Base-by-base conservation (phyloP, 2,329 filamentous ascomycete species). In the Mycosphaerella arachidis region DNA sequence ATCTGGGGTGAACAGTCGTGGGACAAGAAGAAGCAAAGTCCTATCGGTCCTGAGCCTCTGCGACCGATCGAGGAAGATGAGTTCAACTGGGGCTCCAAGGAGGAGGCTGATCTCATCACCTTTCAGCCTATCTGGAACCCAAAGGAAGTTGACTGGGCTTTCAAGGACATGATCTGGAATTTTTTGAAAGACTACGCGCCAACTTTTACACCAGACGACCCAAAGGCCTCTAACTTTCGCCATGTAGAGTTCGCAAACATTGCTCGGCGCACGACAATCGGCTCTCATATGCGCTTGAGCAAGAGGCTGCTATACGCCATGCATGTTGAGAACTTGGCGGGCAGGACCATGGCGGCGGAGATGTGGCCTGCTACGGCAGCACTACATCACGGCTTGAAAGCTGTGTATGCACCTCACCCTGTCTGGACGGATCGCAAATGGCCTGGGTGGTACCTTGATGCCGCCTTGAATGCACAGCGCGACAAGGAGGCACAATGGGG, bases 341-440 rank as follows among this genome's bases (percentile, higher is more conserved):
- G 92, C 68, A 90, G 95, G 75, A 90, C 90, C 65, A 95, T 94
- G 79, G 96, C 96, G 73, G 90, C 92, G 0, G 93, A 97, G 75
- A 97, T 97, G 92, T 97, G 91, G 91, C 91, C 92, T 0, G 88
- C 88, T 0, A 94, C 90, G 0, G 86, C 90, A 1, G 90, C 92
- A 1, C 82, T 97, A 9, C 92, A 97, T 61, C 92, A 97, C 73
- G 93, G 93, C 10, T 87, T 90, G 77, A 97, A 97, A 78, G 92
- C 91, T 40, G 92, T 97, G 13, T 96, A 89, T 66, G 91, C 87
- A 2, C 93, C 93, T 1, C 93, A 97, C 70, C 91, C 92, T 1
- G 83, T 96, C 57, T 97, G 89, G 72, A 85, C 93, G 16, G 92
- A 96, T 75, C 87, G 92, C 58, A 83, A 86, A 68, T 97, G 93